phyloP scores from a whole-genome alignment of 495 filamentous ascomycete genomes.

The Aspergillus cavernicola region DNA sequence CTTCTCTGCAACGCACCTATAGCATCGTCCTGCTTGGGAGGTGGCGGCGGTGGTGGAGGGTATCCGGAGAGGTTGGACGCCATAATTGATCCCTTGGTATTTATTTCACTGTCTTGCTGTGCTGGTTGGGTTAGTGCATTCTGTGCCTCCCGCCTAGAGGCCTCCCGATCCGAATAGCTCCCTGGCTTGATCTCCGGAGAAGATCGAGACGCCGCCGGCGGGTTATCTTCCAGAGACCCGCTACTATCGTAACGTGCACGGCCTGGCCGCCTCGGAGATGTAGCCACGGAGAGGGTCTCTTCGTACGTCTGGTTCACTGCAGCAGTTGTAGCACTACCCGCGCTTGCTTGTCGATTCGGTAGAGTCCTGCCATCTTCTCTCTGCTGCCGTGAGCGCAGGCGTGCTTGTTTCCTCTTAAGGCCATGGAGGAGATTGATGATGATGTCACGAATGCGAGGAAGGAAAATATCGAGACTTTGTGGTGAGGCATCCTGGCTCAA shows the following conservation, averaged over 20 bases:
- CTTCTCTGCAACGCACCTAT: constrained; percentile 86
- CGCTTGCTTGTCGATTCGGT: constrained; percentile 61
- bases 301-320: constrained; percentile 66
- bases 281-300: constrained; percentile 43
- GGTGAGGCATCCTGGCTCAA: constrained; percentile 93
- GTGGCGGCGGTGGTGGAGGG: constrained; percentile 68
- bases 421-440: constrained; percentile 97
- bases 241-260: constrained; percentile 48
- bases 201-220: constrained; percentile 38
- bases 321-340: constrained; percentile 60
- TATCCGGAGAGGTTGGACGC: constrained; percentile 35
- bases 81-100: constrained; percentile 34
- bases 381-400: constrained; percentile 74
- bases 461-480: constrained; percentile 84
- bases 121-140: constrained; percentile 53
- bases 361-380: constrained; percentile 55
- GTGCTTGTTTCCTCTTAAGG: constrained; percentile 92
- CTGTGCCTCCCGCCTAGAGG: constrained; percentile 49
- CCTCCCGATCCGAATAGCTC: constrained; percentile 39
- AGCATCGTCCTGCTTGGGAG: constrained; percentile 83
- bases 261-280: constrained; percentile 36
- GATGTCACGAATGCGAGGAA: constrained; percentile 92
- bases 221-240: constrained; percentile 44
- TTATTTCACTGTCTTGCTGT: constrained; percentile 47
- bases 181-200: constrained; percentile 29